Evolutionary conservation across 2,329 filamentous ascomycete species (phyloP).

Genomic region (Coniella lustricola): DNA sequence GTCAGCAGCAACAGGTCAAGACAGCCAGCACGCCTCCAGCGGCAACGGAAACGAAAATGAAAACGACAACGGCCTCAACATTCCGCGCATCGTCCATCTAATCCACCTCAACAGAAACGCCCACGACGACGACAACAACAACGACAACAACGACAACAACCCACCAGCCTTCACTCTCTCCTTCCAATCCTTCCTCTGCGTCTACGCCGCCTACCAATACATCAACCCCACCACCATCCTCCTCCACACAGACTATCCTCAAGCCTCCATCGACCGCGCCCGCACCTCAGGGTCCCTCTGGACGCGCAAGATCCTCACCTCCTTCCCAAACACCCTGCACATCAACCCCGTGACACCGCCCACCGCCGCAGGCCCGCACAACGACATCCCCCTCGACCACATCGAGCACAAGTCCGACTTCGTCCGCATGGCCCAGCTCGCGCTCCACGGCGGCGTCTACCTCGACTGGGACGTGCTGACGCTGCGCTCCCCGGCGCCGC

Average conservation of each 20-base stretch:
- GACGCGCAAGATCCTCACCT: constrained; percentile 19
- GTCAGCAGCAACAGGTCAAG: background rate
- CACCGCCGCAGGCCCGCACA: constrained; percentile 1
- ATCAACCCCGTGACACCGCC: constrained; percentile 18
- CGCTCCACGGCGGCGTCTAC: constrained; percentile 23
- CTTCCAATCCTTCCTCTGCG: constrained; percentile 21
- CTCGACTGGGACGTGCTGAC: constrained; percentile 24
- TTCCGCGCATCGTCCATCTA: constrained; percentile 24
- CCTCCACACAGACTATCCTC: constrained; percentile 22
- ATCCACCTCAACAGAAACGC: constrained; percentile 20
- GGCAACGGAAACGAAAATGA: too few species aligned
- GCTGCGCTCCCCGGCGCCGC: constrained; percentile 18
- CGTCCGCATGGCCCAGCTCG: constrained; percentile 21
- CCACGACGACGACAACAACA: constrained; percentile 2
- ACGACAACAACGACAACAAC: constrained; percentile 9
- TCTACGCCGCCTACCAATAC: constrained; percentile 21
- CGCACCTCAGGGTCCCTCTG: constrained; percentile 17
- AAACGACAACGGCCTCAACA: too few species aligned
- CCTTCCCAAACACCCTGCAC: constrained; percentile 16
- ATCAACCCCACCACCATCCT: constrained; percentile 21
- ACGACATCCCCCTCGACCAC: constrained; percentile 16
- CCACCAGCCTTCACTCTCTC: constrained; percentile 18
- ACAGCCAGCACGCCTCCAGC: background rate
- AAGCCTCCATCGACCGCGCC: constrained; percentile 9
- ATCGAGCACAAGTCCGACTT: constrained; percentile 24